Percentiles rank a stretch among this genome's conserved stretches.
Conservation (phyloP, 108 stramenopile species). For the Skeletonema marinoi region DNA sequence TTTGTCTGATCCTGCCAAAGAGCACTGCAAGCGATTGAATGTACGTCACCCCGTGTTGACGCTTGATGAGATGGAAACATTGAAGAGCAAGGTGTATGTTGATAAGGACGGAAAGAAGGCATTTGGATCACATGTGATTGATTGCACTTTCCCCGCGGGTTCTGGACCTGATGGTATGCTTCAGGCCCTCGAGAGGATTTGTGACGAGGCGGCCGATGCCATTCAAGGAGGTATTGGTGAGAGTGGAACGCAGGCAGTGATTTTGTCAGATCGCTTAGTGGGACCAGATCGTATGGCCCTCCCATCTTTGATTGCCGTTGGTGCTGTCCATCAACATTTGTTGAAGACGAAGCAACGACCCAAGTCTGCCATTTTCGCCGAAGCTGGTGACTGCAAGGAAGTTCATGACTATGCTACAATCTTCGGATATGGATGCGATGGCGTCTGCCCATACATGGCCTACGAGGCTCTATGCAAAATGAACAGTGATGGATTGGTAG, state of each 20-base stretch:
- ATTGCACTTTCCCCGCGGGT: slow-evolving; percentile 89
- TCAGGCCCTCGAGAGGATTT: slow-evolving; percentile 92
- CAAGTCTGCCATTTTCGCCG: slow-evolving; percentile 94
- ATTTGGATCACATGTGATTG: slow-evolving; percentile 86
- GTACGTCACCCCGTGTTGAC: slow-evolving; percentile 92
- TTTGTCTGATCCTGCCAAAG: slow-evolving; percentile 67
- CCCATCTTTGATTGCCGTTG: slow-evolving; percentile 93
- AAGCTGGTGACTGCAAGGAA: slow-evolving; percentile 97
- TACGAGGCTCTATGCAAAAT: slow-evolving; percentile 96
- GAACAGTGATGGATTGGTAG: slow-evolving; percentile 89
- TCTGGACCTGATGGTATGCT: slow-evolving; percentile 91
- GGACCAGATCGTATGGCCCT: slow-evolving; percentile 91
- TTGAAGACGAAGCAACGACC: slow-evolving; percentile 93
- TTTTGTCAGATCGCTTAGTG: slow-evolving; percentile 88
- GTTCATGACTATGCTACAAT: slow-evolving; percentile 93
- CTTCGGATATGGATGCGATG: slow-evolving; percentile 95
- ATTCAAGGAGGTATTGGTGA: slow-evolving; percentile 83
- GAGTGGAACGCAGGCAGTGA: slow-evolving; percentile 86
- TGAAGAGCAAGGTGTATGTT: slow-evolving; percentile 84
- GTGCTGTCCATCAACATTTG: slow-evolving; percentile 97
- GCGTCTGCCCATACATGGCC: slow-evolving; percentile 96
- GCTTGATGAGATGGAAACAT: slow-evolving; percentile 90
- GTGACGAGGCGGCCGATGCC: slow-evolving; percentile 90
- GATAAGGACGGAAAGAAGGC: slow-evolving; percentile 62
- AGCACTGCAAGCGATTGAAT: slow-evolving; percentile 88